Evolutionary conservation across 2,329 filamentous ascomycete species (phyloP).

Genomic region (Leptographium lundbergii): DNA sequence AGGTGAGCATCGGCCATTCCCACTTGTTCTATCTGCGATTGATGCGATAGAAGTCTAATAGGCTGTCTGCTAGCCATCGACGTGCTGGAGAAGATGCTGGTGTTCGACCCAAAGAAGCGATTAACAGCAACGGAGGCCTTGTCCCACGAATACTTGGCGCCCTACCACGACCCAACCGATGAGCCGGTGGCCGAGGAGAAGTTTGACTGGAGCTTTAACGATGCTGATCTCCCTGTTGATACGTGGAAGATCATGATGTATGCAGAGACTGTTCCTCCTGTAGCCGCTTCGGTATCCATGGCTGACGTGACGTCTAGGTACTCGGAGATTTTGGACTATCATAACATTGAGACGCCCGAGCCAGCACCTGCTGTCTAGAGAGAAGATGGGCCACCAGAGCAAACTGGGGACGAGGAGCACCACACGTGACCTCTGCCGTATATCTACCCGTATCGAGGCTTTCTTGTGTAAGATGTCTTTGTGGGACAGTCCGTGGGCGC

Average conservation of each 20-base stretch:
- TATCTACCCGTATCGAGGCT: no score
- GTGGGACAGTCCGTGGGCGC: no score
- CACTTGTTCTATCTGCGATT: no score
- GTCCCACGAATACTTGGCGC: constrained; percentile 83
- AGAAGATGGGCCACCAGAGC: constrained; percentile 4
- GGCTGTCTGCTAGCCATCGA: constrained; percentile 63
- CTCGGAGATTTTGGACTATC: constrained; percentile 96
- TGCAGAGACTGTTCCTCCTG: constrained; percentile 19
- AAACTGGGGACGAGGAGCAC: background rate
- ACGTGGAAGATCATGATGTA: constrained; percentile 99
- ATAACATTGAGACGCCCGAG: constrained; percentile 62
- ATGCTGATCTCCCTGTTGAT: constrained; percentile 91
- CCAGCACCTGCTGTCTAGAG: constrained; percentile 27
- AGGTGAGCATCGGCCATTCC: constrained; percentile 26
- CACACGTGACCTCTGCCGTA: no score
- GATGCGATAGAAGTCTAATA: background rate
- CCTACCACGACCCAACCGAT: constrained; percentile 94
- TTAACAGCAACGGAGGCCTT: constrained; percentile 79
- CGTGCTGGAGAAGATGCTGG: constrained; percentile 89
- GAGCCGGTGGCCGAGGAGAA: constrained; percentile 94
- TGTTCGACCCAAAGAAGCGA: constrained; percentile 95
- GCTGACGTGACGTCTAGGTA: constrained; percentile 51
- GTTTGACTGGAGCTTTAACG: constrained; percentile 99
- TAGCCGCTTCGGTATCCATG: background rate
- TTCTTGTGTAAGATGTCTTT: no score